phyloP scores from a whole-genome alignment of 306 rosid genomes.

The Dryas octopetala region DNA sequence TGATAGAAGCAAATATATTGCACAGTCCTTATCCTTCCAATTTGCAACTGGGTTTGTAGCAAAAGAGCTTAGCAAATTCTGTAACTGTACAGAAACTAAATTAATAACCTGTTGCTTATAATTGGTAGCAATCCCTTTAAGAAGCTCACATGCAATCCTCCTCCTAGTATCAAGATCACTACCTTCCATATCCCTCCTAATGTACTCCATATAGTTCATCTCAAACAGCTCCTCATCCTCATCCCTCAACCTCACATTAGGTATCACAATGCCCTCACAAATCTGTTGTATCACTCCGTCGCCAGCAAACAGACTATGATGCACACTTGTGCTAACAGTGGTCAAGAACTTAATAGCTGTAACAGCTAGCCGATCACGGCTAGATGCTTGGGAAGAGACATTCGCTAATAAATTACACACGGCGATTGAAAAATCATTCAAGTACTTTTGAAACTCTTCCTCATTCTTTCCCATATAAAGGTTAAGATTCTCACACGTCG shows the following conservation, averaged over 20 bases:
- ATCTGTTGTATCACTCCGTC: conserved; percentile 84
- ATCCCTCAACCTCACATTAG: conserved; percentile 90
- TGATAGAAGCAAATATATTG: conserved; percentile 86
- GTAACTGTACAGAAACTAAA: conserved; percentile 74
- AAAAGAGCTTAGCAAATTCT: conserved; percentile 59
- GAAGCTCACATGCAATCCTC: conserved; percentile 90
- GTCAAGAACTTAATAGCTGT: conserved; percentile 90
- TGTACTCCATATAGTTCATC: conserved; percentile 83
- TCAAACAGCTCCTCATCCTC: conserved; percentile 89
- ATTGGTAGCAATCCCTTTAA: conserved; percentile 50
- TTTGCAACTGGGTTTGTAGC: conserved; percentile 47
- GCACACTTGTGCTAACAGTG: conserved; percentile 88
- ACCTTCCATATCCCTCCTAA: conserved; percentile 97
- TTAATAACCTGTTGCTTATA: conserved; percentile 43
- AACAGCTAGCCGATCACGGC: conserved; percentile 83
- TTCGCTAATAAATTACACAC: conserved; percentile 77
- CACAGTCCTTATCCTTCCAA: conserved; percentile 99
- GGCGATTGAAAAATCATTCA: conserved; percentile 72
- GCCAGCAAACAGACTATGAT: conserved; percentile 70
- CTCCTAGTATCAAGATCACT: conserved; percentile 98
- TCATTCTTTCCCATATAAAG: conserved; percentile 91
- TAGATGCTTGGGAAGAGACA: conserved; percentile 58
- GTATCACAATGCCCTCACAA: conserved; percentile 89
- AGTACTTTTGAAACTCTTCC: conserved; percentile 80
- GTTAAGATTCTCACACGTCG: conserved; percentile 87